Percentiles rank a stretch among this genome's conserved stretches.
These are phyloP conservation scores for Solanum verrucosum DNA, from an alignment of 257 asterid species.

Conservation along the genomic window DNA sequence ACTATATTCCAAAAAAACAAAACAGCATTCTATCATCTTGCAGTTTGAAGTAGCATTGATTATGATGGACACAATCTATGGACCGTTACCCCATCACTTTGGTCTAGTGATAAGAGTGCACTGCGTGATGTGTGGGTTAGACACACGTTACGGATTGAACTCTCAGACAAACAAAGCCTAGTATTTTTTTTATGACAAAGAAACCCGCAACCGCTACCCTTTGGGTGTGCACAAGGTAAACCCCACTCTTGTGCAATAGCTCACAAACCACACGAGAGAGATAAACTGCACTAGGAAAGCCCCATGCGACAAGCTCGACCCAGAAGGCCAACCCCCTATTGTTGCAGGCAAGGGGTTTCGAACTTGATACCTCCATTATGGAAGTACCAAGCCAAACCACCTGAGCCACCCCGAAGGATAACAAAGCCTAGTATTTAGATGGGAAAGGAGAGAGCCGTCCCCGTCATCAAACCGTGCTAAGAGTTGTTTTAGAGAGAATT, in stretches of 20 bases:
- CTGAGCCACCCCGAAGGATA: background rate
- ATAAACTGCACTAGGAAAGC: background rate
- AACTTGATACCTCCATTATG: background rate
- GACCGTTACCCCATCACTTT: background rate
- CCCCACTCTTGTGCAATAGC: background rate
- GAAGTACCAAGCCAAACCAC: background rate
- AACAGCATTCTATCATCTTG: background rate
- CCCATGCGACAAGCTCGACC: background rate
- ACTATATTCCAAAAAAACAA: background rate
- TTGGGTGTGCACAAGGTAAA: background rate
- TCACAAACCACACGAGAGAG: background rate
- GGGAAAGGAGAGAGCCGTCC: background rate
- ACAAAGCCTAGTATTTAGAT: background rate
- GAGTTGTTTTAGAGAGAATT: background rate
- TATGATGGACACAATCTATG: background rate
- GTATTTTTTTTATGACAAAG: background rate
- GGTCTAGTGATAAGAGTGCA: background rate
- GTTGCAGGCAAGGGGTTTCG: background rate
- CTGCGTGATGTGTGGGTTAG: background rate
- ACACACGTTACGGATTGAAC: background rate
- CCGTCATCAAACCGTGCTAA: background rate
- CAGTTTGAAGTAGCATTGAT: background rate
- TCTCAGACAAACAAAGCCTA: background rate
- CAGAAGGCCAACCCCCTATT: background rate
- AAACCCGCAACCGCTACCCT: background rate